Conservation (phyloP, 495 filamentous ascomycete genomes). For the Podospora didyma region DNA sequence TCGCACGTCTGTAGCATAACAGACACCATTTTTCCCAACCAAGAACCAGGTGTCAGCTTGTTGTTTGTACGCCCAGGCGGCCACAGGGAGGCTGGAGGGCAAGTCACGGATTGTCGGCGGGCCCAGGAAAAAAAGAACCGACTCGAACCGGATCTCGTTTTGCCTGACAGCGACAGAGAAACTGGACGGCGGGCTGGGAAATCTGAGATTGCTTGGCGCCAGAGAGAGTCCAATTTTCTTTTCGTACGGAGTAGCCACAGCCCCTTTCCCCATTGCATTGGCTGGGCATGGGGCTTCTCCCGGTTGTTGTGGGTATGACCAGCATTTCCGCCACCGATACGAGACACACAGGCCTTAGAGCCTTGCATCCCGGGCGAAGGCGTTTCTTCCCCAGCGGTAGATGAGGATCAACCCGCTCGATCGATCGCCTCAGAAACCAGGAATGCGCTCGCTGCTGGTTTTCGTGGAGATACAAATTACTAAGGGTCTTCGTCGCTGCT, state of each 20-base stretch:
- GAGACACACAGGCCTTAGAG: neutral
- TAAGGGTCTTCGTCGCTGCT: neutral
- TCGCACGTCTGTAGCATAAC: too few species aligned
- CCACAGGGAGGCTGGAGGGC: too few species aligned
- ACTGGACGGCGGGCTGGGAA: neutral
- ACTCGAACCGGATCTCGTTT: neutral
- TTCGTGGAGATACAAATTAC: neutral
- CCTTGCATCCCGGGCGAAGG: neutral
- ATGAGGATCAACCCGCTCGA: conserved; percentile 4
- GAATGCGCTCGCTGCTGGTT: neutral
- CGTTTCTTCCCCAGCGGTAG: neutral
- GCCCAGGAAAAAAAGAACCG: neutral
- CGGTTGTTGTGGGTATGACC: conserved; percentile 6
- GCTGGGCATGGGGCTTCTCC: neutral
- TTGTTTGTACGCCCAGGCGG: too few species aligned
- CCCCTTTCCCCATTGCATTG: conserved; percentile 1
- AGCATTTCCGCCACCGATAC: conserved; percentile 6
- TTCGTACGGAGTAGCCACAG: neutral
- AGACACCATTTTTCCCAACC: too few species aligned
- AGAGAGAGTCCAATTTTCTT: conserved; percentile 6
- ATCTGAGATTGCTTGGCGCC: neutral
- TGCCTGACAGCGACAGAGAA: neutral
- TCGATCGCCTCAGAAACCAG: neutral
- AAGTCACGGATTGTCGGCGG: too few species aligned
- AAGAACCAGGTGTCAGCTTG: too few species aligned